These are phyloP conservation scores for Phaeoacremonium minimum DNA, from an alignment of 2,329 filamentous ascomycete species.

Conservation along the genomic window DNA sequence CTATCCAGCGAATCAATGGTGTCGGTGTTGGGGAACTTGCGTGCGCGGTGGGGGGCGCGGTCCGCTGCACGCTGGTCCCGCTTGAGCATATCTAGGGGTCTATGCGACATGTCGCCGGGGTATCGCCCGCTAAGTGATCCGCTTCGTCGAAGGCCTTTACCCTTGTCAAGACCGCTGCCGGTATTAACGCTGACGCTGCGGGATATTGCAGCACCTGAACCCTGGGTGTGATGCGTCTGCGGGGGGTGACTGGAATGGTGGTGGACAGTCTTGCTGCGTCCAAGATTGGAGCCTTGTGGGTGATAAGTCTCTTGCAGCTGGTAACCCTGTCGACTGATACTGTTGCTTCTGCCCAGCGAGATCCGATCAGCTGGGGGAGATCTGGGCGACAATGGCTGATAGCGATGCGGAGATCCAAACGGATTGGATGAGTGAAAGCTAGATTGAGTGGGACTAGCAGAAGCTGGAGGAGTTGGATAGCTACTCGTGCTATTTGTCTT, in stretches of 20 bases:
- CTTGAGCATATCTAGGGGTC: constrained; percentile 64
- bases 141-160: constrained; percentile 14
- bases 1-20: constrained; percentile 76
- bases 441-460: constrained; percentile 45
- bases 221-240: constrained; percentile 19
- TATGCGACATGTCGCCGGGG: constrained; percentile 59
- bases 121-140: constrained; percentile 53
- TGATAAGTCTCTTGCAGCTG: not conserved
- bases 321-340: constrained; percentile 7
- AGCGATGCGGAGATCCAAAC: constrained; percentile 22
- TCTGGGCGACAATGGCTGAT: constrained; percentile 18
- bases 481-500: constrained; percentile 6
- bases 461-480: constrained; percentile 46
- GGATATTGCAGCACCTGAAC: constrained; percentile 10
- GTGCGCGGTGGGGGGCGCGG: constrained; percentile 60
- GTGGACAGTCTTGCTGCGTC: constrained; percentile 13
- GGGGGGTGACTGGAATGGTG: constrained; percentile 14
- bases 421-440: constrained; percentile 43
- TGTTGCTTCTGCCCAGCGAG: constrained; percentile 13
- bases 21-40: constrained; percentile 66
- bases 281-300: constrained; percentile 10
- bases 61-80: constrained; percentile 62
- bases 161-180: constrained; percentile 18
- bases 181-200: constrained; percentile 15
- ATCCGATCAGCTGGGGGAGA: constrained; percentile 5